Conservation (phyloP, 2,329 filamentous ascomycete species). For the Pseudogymnoascus sp. region DNA sequence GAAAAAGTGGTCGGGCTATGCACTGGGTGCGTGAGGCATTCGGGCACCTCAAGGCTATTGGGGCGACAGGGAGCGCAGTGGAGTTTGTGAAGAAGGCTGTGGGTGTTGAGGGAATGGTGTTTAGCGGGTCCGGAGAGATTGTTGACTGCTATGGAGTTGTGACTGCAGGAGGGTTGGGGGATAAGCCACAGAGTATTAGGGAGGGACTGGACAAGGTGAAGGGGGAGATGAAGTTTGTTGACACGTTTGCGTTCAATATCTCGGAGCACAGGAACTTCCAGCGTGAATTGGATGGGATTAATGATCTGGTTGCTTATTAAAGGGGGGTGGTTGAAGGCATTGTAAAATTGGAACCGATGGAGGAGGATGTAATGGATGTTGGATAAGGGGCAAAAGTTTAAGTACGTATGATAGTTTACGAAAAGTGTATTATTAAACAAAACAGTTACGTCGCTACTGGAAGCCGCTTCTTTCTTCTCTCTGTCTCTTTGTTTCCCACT, state of each 20-base stretch:
- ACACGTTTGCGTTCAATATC: slow-evolving; percentile 64
- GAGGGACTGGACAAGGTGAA: slow-evolving; percentile 47
- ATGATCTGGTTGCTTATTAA: slow-evolving; percentile 64
- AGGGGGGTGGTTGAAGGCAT: background rate
- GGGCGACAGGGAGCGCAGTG: slow-evolving; percentile 66
- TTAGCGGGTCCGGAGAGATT: slow-evolving; percentile 38
- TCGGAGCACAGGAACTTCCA: slow-evolving; percentile 68
- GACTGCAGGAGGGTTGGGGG: slow-evolving; percentile 47
- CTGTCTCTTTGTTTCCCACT: background rate
- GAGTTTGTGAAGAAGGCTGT: slow-evolving; percentile 49
- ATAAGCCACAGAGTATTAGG: slow-evolving; percentile 50
- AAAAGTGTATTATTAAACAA: background rate
- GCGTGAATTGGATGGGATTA: slow-evolving; percentile 66
- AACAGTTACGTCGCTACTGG: background rate
- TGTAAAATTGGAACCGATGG: background rate
- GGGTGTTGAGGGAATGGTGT: slow-evolving; percentile 41
- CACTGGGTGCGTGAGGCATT: slow-evolving; percentile 79
- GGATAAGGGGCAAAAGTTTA: background rate
- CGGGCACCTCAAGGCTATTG: slow-evolving; percentile 74
- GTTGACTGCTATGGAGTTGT: slow-evolving; percentile 72
- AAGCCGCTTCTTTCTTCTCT: background rate
- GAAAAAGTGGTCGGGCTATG: slow-evolving; percentile 63
- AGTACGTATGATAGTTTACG: background rate
- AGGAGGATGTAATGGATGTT: background rate
- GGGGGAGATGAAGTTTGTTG: slow-evolving; percentile 62